A percentile compares a stretch with the other conserved stretches of the same genome.
phyloP scores from a whole-genome alignment of 306 rosid species.

The Medicago ruthenica region DNA sequence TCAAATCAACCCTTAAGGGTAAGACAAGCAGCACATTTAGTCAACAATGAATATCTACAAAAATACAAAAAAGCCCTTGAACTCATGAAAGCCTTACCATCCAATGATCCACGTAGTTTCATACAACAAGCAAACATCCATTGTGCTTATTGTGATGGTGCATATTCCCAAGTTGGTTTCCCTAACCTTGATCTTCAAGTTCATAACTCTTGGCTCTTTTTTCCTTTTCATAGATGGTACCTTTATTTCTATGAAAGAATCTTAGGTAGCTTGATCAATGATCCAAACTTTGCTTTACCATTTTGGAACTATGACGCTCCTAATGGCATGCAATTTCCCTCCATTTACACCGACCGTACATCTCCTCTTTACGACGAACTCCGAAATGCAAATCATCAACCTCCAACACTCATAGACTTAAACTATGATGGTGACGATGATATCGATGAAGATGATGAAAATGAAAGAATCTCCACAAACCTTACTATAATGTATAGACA shows the following conservation, averaged over 20 bases:
- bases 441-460: not conserved
- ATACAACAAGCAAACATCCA: conserved; percentile 73
- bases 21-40: conserved; percentile 72
- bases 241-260: conserved; percentile 79
- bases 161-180: conserved; percentile 66
- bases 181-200: conserved; percentile 75
- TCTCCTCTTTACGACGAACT: conserved; percentile 66
- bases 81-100: conserved; percentile 72
- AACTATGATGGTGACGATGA: conserved; percentile 39
- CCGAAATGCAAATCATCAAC: conserved; percentile 58
- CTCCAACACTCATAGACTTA: conserved; percentile 60
- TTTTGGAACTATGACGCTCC: conserved; percentile 89
- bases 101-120: conserved; percentile 73
- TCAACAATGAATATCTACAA: conserved; percentile 46
- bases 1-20: conserved; percentile 39
- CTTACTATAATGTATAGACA: conserved; percentile 73
- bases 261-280: conserved; percentile 66
- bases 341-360: conserved; percentile 44
- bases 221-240: conserved; percentile 82
- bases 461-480: conserved; percentile 41
- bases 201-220: conserved; percentile 83
- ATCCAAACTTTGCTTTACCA: conserved; percentile 68
- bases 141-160: conserved; percentile 90
- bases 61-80: conserved; percentile 65
- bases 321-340: conserved; percentile 65